phyloP scores from a whole-genome alignment of 192 early-diverging fungal species.

The Spizellomyces sp. region DNA sequence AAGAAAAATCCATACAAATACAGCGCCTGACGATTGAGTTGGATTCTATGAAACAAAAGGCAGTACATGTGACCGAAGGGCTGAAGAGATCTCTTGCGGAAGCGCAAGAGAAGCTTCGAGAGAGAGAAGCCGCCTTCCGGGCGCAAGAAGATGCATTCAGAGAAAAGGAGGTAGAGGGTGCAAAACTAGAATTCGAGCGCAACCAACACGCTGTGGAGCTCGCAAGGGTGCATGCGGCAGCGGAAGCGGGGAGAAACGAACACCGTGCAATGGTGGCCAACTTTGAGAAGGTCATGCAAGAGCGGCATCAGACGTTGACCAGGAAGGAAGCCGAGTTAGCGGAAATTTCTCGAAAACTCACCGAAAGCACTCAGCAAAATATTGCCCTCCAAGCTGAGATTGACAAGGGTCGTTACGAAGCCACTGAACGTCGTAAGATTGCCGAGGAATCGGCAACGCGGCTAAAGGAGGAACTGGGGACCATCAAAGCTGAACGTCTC shows the following conservation, averaged over 20 bases:
- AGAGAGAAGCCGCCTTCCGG: background rate
- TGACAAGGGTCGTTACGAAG: no score
- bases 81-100: conserved; percentile 33
- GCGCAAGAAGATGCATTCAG: background rate
- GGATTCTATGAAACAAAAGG: conserved; percentile 30
- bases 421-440: no score
- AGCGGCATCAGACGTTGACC: conserved; percentile 37
- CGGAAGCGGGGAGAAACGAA: conserved; percentile 30
- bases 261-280: conserved; percentile 11
- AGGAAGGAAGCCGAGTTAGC: conserved; percentile 39
- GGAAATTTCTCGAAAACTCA: conserved; percentile 38
- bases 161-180: background rate
- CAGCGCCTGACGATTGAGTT: conserved; percentile 33
- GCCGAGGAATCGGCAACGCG: background rate
- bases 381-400: conserved; percentile 13
- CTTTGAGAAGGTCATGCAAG: conserved; percentile 36
- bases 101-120: conserved; percentile 21
- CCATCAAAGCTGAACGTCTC: conserved; percentile 27
- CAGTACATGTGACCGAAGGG: conserved; percentile 21
- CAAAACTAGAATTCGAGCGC: conserved; percentile 30
- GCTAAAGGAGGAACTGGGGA: conserved; percentile 19
- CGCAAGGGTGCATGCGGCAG: background rate
- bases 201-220: conserved; percentile 21
- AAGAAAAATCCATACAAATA: conserved; percentile 24
- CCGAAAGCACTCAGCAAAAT: background rate